Evolutionary conservation across 345 rosid genomes (phyloP), one percentile per base, ranked within the genome.

Genomic region (Eucalyptus marginata): DNA sequence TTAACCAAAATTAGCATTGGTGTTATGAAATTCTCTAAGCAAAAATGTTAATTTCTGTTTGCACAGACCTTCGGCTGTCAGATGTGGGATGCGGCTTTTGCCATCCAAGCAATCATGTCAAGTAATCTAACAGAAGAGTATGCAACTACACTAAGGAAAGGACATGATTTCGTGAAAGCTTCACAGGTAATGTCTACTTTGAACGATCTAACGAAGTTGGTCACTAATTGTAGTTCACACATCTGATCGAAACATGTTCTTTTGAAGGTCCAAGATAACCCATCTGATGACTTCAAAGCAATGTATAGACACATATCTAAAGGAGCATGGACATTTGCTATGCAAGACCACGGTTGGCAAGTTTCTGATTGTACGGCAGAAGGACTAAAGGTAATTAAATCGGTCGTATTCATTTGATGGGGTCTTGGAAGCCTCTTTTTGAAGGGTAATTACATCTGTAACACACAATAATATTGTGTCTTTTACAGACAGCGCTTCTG

Each of bases 321-420:
- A 93, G 96, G 98, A 31, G 89, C 94, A 24, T 95, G 96, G 96
- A 93, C 98, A 58, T 93, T 95, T n/a, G 91, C 95, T 8, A 93
- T 88, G 68, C 95, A 93, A 93, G 98, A 95, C 88, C 97, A 96
- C 44, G 95, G 97, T 13, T 94, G 95, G 98, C 96, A 94, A 90
- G 97, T 92, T 81, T 95, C 96, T 31, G 98, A 96, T 86, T 94
- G 97, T 91, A 96, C 96, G 5, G 91, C 92, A n/a, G 97, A 96
- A 92, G 96, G 96, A 31, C 87, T 96, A 22, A 96, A 96, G 94
- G 98, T 93, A 79, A 22, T 9, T 12, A 59, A 9, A 33, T 50
- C 62, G 5, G 52, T 49, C 56, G 51, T 27, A n/a, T 86, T 40
- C 80, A 17, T 68, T 68, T 33, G 80, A 68, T 17, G 80, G 44